Evolutionary conservation across 768 basidiomycete species (phyloP), one percentile per base, ranked within the genome.

Genomic region (Phlegmacium glaucopus): DNA sequence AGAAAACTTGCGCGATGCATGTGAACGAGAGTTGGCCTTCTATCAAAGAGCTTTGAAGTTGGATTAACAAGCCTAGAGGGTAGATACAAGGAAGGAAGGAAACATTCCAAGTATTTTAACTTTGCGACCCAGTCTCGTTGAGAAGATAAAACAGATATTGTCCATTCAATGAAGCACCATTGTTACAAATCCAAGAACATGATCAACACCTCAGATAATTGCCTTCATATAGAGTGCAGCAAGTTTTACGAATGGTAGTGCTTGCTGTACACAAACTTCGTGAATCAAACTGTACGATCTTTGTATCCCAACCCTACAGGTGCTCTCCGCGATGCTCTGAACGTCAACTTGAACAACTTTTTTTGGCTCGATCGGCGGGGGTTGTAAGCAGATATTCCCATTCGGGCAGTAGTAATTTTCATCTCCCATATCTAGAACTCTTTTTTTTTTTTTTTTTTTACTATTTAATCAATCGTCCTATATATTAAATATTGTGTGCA

Each of bases 21-120:
- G 80, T 26, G 75, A 79, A 55, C 62, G 67, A 39, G 83, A 85
- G 62, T 48, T 81, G 9, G 61, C 48, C 1, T 84, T 80, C 53
- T 85, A 83, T 54, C 67, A 77, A 48, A 60, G 70, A n/a, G 70
- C 81, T 36, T 54, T 34, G 32, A 34, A 34, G n/a, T n/a, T 34
- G 32, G 6, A 40, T 2, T 10, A 10, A n/a, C n/a, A 6, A 34
- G 32, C 32, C n/a, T 34, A 34, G 32, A 22, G 32, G 32, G 6
- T 34, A 11, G 32, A n/a, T n/a, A n/a, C n/a, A n/a, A n/a, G n/a
- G n/a, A n/a, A n/a, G n/a, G n/a, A n/a, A n/a, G n/a, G n/a, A n/a
- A n/a, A n/a, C n/a, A n/a, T n/a, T n/a, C n/a, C n/a, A n/a, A n/a
- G n/a, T n/a, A n/a, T n/a, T n/a, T n/a, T n/a, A n/a, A n/a, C n/a